Evolutionary conservation across 495 filamentous ascomycete genomes (phyloP).

Genomic region (Neurospora intermedia): DNA sequence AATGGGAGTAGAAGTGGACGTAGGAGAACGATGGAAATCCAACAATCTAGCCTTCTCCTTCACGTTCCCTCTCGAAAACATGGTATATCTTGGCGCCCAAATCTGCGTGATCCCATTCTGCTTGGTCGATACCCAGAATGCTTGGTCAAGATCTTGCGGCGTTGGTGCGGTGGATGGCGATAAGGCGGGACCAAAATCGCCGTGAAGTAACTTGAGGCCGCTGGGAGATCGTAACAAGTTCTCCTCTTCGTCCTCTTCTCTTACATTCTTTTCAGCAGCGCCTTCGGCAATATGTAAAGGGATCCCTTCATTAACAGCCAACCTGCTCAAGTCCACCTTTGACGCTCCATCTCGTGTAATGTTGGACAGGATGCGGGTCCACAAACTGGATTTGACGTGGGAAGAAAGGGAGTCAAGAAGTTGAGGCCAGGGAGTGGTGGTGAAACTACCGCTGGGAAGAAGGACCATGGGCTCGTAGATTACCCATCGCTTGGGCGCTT

Average conservation of each 20-base stretch:
- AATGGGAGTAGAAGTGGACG: not conserved
- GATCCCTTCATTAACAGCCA: constrained; percentile 55
- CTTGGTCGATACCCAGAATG: constrained; percentile 64
- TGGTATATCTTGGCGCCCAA: constrained; percentile 81
- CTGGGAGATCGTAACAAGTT: constrained; percentile 61
- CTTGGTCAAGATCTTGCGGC: constrained; percentile 41
- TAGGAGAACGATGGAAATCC: constrained; percentile 18
- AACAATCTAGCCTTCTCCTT: constrained; percentile 77
- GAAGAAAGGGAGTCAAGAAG: constrained; percentile 21
- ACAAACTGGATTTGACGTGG: constrained; percentile 22
- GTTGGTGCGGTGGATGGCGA: constrained; percentile 1
- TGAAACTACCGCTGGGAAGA: constrained; percentile 51
- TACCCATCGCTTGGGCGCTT: constrained; percentile 54
- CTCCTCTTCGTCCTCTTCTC: constrained; percentile 14
- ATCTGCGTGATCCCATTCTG: constrained; percentile 77
- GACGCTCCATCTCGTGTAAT: constrained; percentile 23
- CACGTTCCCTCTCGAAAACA: constrained; percentile 85
- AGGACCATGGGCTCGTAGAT: constrained; percentile 61
- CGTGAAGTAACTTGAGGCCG: constrained; percentile 50
- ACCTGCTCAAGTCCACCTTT: constrained; percentile 43
- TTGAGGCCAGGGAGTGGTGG: constrained; percentile 32
- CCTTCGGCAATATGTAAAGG: too few relatives aligned
- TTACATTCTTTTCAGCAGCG: too few relatives aligned
- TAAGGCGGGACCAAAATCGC: constrained; percentile 49
- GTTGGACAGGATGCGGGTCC: constrained; percentile 36